Evolutionary conservation across 2,329 filamentous ascomycete species (phyloP), one percentile per base, ranked within the genome.

Genomic region (Albophoma yamanashiensis): DNA sequence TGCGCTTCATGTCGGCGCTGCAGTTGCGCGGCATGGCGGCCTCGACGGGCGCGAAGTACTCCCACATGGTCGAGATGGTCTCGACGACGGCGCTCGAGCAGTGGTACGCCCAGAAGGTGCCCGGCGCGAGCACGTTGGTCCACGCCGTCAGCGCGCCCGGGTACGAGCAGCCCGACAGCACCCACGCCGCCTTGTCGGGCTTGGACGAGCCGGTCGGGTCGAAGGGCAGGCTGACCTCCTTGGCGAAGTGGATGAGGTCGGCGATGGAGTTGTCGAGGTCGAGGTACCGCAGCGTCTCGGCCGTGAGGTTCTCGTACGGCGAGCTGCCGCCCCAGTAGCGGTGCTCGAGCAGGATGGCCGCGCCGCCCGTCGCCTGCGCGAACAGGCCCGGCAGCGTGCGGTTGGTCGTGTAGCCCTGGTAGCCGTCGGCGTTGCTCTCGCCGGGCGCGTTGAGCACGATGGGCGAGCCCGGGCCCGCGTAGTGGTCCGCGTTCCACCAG

Each of bases 321-420:
- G 87, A 85, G 68, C 87, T 91, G 17, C 78, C 78, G 60, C 91
- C 91, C 69, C 92, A 95, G 77, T 92, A 95, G 56, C 91, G 84
- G 69, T 94, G 90, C 74, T 94, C 91, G 2, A 94, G 79, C 56
- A 93, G 81, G 11, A 95, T 86, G 11, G 85, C 88, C 25, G 93
- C 76, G 2, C 89, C 91, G 62, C 85, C 76, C 0, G 86, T 87
- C 1, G 85, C 85, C 65, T 86, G 75, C 2, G 86, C 82, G 22
- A 93, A 79, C 63, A 88, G 79, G 42, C 82, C 81, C 53, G 84
- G 79, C 1, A 91, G 77, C 55, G 92, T 85, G 38, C 87, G 87
- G 69, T 91, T 91, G 66, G 89, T 85, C 25, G 92, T 72, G 67
- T 82, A 91, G 0, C 81, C 79, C 22, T 91, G 74, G 27, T 87